Base-by-base conservation (phyloP, 2,329 filamentous ascomycete genomes). In the Colletotrichum sp. region DNA sequence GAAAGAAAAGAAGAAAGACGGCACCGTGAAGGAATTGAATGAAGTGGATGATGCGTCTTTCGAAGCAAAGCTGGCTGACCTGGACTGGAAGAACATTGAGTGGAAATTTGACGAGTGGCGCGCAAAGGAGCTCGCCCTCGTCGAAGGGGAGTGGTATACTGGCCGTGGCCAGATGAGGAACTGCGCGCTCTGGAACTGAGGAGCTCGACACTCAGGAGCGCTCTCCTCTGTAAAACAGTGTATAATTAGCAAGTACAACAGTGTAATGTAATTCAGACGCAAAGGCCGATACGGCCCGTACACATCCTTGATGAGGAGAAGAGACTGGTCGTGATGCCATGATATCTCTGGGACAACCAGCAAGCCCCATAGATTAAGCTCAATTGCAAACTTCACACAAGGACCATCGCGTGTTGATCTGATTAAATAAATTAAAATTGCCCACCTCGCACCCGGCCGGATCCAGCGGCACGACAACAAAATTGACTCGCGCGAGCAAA, bases 21-120 rank as follows among this genome's bases (percentile, higher is more conserved):
- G 28, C 7, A 57, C 64, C 2, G 61, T 78, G 9, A 75, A 80
- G 1, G 77, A 79, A n/a, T 48, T 48, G 18, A 48, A 48, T 1
- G 39, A 48, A 48, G 39, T 48, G 39, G 18, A 48, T n/a, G 39
- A 48, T 12, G 18, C 39, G 8, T 81, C 82, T 2, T 83, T 92
- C 8, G 87, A 91, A 71, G 88, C 91, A 59, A 91, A 93, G 70
- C 88, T 97, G 12, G 94, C 93, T 2, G 95, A 97, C 81, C 88
- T 96, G 59, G 95, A 97, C 84, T 89, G 94, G 80, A 97, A 97
- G 86, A 93, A 93, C 72, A 88, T 90, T 10, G 85, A 85, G 1
- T 89, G 89, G 69, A 96, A 96, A 82, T 87, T 92, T 72, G 87
- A 87, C 60, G 93, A 94, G 80, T 97, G 95, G 95, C 88, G 88